Evolutionary conservation across 2,329 filamentous ascomycete species (phyloP), one percentile per base, ranked within the genome.

Genomic region (Periconia digitata): DNA sequence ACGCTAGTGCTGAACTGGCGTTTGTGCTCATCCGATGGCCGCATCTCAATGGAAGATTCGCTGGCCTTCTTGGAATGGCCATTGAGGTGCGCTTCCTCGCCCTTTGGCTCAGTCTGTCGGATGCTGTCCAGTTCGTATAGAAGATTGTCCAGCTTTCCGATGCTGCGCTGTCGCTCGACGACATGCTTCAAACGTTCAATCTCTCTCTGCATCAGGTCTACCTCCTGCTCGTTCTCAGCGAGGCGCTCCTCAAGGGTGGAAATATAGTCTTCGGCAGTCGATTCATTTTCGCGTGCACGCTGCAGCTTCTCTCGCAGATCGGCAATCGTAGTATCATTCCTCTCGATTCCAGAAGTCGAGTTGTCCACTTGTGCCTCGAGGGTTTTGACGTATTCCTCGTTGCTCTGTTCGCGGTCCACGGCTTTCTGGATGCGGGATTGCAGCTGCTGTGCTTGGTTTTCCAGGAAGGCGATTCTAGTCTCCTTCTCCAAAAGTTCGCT

Each of bases 171-270:
- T 41, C 95, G 89, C 71, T 97, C 92, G 43, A 99, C 85, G 7
- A 99, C 90, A 70, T 96, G 90, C 72, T 97, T 94, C 12, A 99
- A 79, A 27, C 92, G 85, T 63, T 96, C 90, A 54, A 99, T 89
- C 66, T 99, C 94, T 29, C 92, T 89, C 70, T 96, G 91, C 92
- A 99, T 96, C 51, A 96, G 77, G 69, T 97, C 94, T 55, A 90
- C 85, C 67, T 99, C 94, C 70, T 97, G 92, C 63, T 99, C 94
- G 2, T 92, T 87, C 72, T 99, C 94, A 0, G 94, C 94, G 8
- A 99, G 81, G 18, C 92, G 87, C 74, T 97, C 94, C 69, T 99
- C 94, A 10, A 99, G 77, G 0, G 92, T 97, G 1, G 92, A 95
- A 44, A 99, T 97, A 70, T 99, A 99, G 57, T 97, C 94, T 70